Conservation (phyloP, 345 rosid genomes). For the Carallia brachiata region DNA sequence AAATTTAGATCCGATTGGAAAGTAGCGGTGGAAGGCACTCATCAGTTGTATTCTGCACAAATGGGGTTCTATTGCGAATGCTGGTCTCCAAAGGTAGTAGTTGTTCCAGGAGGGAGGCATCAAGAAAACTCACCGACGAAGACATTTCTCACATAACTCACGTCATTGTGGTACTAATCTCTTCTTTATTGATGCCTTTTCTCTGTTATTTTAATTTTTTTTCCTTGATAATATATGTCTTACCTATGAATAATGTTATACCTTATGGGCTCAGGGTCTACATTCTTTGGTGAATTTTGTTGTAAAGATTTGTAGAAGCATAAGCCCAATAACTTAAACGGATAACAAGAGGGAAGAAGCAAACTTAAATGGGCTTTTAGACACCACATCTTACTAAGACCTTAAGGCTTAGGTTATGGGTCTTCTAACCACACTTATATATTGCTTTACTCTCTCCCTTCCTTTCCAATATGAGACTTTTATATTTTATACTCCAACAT, state of each 20-base stretch:
- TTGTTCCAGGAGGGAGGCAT: conserved; percentile 28
- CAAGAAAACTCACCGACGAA: conserved; percentile 22
- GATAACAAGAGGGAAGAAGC: no score
- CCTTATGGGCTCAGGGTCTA: not conserved
- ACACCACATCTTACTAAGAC: no score
- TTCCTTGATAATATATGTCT: not conserved
- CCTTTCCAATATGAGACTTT: no score
- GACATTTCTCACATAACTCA: conserved; percentile 68
- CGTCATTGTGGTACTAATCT: conserved; percentile 78
- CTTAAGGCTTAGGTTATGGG: no score
- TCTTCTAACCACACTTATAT: no score
- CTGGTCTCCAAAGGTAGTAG: conserved; percentile 58
- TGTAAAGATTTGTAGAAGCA: no score
- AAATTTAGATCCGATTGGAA: conserved; percentile 75
- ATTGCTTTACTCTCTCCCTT: no score
- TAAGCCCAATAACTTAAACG: no score
- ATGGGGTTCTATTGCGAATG: conserved; percentile 79
- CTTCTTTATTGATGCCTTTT: not conserved
- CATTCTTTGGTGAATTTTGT: not conserved
- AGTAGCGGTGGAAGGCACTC: conserved; percentile 84
- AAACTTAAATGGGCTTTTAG: no score
- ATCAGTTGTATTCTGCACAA: conserved; percentile 90
- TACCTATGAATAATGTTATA: not conserved
- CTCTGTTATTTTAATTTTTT: not conserved
- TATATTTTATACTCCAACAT: no score